Conservation (phyloP, 75 land plant species). For the Chamaecyparis obtusa region DNA sequence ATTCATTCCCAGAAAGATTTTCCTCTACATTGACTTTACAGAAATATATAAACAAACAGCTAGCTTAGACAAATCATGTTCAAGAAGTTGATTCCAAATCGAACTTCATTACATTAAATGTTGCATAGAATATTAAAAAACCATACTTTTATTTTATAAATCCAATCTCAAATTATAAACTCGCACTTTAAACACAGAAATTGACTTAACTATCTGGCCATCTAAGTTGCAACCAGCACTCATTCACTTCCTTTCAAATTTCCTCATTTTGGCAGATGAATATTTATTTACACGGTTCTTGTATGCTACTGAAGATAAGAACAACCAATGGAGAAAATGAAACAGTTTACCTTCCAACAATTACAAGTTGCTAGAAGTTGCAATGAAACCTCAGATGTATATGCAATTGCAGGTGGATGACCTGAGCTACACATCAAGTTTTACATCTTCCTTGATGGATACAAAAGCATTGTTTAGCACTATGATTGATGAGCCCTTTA, state of each 20-base stretch:
- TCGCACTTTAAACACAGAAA: background rate
- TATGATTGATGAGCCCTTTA: too few species aligned
- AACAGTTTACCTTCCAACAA: background rate
- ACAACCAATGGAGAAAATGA: background rate
- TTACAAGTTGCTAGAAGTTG: background rate
- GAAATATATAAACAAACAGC: too few species aligned
- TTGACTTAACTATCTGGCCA: background rate
- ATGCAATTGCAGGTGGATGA: background rate
- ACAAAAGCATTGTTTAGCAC: too few species aligned
- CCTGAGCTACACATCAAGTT: background rate
- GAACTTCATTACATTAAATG: background rate
- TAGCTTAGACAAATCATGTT: background rate
- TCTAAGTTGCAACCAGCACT: background rate
- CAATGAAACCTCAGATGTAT: background rate
- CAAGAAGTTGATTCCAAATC: background rate
- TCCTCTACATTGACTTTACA: background rate
- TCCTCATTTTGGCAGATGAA: background rate
- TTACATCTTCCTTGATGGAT: too few species aligned
- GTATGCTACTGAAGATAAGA: background rate
- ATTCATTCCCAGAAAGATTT: background rate
- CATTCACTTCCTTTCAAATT: too few species aligned
- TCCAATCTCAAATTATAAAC: too few species aligned
- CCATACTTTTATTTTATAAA: background rate
- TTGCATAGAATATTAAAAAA: background rate
- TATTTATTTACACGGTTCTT: background rate